Conservation (phyloP, 1,284 basidiomycete genomes). For the Laetiporus sulphureus region DNA sequence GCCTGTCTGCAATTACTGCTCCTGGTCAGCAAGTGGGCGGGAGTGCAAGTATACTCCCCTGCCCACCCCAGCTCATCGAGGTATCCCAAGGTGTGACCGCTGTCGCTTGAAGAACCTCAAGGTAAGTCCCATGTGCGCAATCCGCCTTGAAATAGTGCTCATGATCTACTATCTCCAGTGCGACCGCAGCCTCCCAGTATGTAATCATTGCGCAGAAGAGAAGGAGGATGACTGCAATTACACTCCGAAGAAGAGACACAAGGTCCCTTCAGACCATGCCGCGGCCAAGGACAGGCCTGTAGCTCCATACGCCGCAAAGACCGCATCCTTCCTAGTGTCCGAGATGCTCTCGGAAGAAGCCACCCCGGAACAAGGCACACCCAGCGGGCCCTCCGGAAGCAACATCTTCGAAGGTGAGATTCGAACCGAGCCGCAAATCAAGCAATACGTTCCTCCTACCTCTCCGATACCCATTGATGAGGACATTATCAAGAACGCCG, state of each 20-base stretch:
- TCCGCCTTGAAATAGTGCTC: too few relatives aligned
- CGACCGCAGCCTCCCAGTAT: conserved; percentile 62
- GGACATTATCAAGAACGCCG: conserved; percentile 19
- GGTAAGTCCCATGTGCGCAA: conserved; percentile 37
- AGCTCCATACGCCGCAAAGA: conserved; percentile 39
- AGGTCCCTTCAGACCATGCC: conserved; percentile 41
- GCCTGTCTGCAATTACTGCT: conserved; percentile 66
- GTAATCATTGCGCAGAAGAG: conserved; percentile 52
- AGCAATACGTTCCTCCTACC: conserved; percentile 23
- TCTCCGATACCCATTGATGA: conserved; percentile 19
- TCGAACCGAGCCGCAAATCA: conserved; percentile 24
- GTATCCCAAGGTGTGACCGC: conserved; percentile 65
- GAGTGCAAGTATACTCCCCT: conserved; percentile 68
- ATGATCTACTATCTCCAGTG: conserved; percentile 38
- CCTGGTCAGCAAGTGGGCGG: conserved; percentile 46
- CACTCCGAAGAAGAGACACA: conserved; percentile 61
- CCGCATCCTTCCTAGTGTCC: conserved; percentile 44
- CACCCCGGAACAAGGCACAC: conserved; percentile 11
- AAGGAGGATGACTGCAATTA: conserved; percentile 55
- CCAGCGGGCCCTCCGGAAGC: conserved; percentile 15
- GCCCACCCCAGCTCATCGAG: conserved; percentile 66
- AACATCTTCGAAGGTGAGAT: conserved; percentile 20
- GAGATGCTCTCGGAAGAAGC: conserved; percentile 26
- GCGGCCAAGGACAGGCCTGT: conserved; percentile 30
- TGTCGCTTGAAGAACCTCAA: conserved; percentile 62